Base-by-base conservation (phyloP, 169 alveolate species). In the Eimeria falciformis region DNA sequence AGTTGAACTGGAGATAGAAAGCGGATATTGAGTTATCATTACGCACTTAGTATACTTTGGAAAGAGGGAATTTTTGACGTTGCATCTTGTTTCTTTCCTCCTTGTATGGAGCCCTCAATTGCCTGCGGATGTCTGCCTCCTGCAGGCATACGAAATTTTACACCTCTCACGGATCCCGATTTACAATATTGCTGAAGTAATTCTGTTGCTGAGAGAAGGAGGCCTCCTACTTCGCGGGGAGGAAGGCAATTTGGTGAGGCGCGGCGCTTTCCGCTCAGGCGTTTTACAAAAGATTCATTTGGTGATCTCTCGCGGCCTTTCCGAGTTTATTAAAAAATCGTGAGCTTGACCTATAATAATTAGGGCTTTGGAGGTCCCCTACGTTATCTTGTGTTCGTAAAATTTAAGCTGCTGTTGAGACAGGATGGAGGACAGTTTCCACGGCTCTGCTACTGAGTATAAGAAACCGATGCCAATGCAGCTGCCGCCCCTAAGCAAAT, bases 111-210 rank as follows among this genome's bases (percentile, higher is more conserved):
- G 40, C 2, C 40, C 40, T 2, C 40, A 1, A 0, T 17, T 33
- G 81, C 55, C 18, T 69, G 29, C 12, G 81, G 55, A 29, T 69
- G 81, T 23, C 55, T 17, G 17, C 85, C 9, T 45, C 21, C 82
- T 78, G 43, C 68, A 78, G 87, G 87, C 87, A 37, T 78, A 47
- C 46, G 87, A 78, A n/a, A 78, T 78, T 50, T n/a, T 78, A 21
- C 69, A 58, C 53, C 33, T 40, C 14, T 78, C 87, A 37, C 87
- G 87, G 58, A 78, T 78, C 47, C 87, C 87, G 29, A 78, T 78
- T 27, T 40, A 50, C 50, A 78, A 46, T 37, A 50, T 78, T 33
- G 87, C 87, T 47, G 87, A 78, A 27, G 87, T 50, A 9, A 66
- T 78, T 40, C 69, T 78, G 29, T 37, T 78, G 71, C 69, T 78